Base-by-base conservation (phyloP, 306 rosid species). In the Quercus robur region DNA sequence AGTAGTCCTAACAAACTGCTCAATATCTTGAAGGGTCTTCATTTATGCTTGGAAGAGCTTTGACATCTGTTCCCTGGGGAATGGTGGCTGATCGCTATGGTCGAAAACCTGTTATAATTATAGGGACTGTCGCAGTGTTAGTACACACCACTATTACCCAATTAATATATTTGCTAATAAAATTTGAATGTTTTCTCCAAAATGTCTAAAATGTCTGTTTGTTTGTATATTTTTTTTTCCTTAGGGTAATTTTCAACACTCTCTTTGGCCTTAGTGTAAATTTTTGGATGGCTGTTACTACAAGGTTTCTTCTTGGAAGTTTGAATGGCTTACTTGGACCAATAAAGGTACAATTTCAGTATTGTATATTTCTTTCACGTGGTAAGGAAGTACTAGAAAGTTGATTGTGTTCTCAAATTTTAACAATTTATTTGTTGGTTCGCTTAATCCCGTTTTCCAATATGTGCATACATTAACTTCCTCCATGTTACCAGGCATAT, bases 251-350 rank as follows among this genome's bases (percentile, higher is more conserved):
- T 61, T 89, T 85, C 94, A 95, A 95, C 86, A 88, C 92, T 77
- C 83, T 93, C n/a, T 95, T 95, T 82, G 99, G 98, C 81, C 92
- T 95, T 23, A 95, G 99, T 86, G 80, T 91, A 19, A 93, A 82
- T 72, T 90, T 82, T 84, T 95, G 99, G 97, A 91, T 93, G 98
- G 99, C 97, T 41, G 2, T 95, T 54, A n/a, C 25, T 11, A 83
- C 87, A 28, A 87, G 99, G 77, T 93, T 95, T 89, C 90, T 93
- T 86, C 94, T 93, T 33, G 99, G 99, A 76, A 46, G 85, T 82
- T 88, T 93, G 75, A 91, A 91, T 82, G 99, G 99, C 69, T 51
- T 88, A 62, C 88, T 94, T 80, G 97, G 97, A 80, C 97, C 97
- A 25, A 91, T 93, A 44, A 94, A 93, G 99, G 99, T 94, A 83